phyloP scores from a whole-genome alignment of 2,329 filamentous ascomycete genomes.

The Tolypocladium inflatum region DNA sequence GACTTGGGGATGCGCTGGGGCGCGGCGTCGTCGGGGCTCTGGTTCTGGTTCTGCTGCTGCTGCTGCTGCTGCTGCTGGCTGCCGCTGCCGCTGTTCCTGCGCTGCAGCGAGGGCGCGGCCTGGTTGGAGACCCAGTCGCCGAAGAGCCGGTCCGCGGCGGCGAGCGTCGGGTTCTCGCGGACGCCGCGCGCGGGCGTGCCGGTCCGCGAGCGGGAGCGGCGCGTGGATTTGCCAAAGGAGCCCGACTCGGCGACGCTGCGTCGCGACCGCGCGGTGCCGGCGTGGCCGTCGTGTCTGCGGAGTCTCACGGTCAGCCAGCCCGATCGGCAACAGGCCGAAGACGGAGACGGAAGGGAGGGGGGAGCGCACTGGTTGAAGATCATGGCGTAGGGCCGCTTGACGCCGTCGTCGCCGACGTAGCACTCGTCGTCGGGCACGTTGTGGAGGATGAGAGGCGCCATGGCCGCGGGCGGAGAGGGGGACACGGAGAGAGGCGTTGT shows the following conservation, averaged over 20 bases:
- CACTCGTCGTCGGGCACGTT: constrained; percentile 61
- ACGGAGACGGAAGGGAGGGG: not conserved
- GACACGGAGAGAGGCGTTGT: not conserved
- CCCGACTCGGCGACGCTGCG: constrained; percentile 50
- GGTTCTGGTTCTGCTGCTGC: constrained; percentile 19
- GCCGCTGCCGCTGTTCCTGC: constrained; percentile 24
- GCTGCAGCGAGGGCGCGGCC: constrained; percentile 17
- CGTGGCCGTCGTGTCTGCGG: constrained; percentile 42
- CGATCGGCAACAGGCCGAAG: not conserved
- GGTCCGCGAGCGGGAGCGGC: constrained; percentile 52
- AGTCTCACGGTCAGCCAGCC: constrained; percentile 1
- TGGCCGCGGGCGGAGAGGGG: constrained; percentile 17
- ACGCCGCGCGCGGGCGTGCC: constrained; percentile 41
- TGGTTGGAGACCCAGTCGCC: constrained; percentile 46
- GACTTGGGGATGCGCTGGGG: constrained; percentile 24
- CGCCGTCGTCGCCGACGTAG: constrained; percentile 55
- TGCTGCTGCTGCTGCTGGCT: constrained; percentile 17
- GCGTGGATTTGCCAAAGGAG: constrained; percentile 58
- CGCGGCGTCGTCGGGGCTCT: constrained; percentile 27
- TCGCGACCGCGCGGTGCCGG: constrained; percentile 36
- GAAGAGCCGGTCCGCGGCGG: constrained; percentile 53
- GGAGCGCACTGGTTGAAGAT: constrained; percentile 49
- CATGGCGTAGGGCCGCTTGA: constrained; percentile 58
- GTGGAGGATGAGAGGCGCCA: constrained; percentile 58
- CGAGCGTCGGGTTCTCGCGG: constrained; percentile 52